Evolutionary conservation across 805 yeast genomes (phyloP).

Genomic region (Metschnikowia lunata): DNA sequence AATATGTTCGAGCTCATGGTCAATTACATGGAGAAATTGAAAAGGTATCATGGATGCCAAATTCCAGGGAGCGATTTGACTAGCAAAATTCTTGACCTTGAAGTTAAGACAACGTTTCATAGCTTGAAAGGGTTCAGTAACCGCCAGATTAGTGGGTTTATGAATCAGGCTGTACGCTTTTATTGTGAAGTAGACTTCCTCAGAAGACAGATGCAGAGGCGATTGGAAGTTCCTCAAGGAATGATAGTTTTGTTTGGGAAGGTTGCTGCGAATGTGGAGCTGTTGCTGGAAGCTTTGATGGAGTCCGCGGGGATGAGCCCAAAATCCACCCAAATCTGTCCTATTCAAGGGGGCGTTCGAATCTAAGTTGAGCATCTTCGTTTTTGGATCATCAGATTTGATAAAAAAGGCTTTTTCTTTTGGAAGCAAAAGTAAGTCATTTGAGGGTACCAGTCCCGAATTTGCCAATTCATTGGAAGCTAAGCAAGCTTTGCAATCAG

Average conservation of each 20-base stretch:
- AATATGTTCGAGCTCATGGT: neutral
- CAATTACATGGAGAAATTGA: conserved; percentile 1
- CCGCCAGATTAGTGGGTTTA: neutral
- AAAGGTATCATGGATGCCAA: neutral
- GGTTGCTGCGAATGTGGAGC: neutral
- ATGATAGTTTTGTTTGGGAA: neutral
- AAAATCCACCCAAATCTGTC: neutral
- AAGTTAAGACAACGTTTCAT: neutral
- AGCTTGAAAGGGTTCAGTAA: neutral
- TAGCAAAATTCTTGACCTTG: neutral
- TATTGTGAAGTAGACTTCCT: neutral
- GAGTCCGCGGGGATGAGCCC: neutral
- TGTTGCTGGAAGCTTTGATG: neutral
- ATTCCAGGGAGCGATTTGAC: neutral
- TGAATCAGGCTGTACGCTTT: neutral
- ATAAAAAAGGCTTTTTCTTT: no score
- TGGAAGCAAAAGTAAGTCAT: no score
- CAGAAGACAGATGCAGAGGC: neutral
- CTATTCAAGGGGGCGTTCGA: neutral
- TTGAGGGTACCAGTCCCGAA: no score
- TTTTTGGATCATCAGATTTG: no score
- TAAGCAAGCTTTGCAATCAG: no score
- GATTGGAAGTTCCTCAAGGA: neutral
- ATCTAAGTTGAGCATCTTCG: no score
- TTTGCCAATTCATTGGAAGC: no score